These are phyloP conservation scores for Rhypophila decipiens DNA, from an alignment of 495 filamentous ascomycete genomes.

Conservation along the genomic window DNA sequence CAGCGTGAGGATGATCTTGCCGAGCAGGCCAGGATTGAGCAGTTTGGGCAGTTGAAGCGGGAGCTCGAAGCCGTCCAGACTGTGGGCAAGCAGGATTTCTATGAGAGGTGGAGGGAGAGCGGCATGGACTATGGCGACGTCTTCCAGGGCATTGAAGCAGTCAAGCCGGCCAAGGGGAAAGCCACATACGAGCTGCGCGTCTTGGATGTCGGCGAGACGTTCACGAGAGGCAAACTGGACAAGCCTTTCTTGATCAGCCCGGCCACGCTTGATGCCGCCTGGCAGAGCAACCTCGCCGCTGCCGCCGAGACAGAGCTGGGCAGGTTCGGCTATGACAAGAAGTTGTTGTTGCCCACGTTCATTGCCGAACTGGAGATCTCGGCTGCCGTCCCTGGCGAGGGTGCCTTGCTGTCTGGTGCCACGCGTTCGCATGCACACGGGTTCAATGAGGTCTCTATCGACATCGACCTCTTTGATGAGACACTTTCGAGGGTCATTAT, in stretches of 20 bases:
- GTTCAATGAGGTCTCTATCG: background rate
- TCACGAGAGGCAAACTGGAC: background rate
- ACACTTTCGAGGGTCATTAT: background rate
- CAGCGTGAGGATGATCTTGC: background rate
- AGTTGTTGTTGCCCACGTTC: background rate
- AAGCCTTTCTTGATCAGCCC: background rate
- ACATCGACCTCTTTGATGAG: background rate
- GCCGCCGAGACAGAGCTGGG: background rate
- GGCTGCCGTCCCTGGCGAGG: background rate
- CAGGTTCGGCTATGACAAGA: background rate
- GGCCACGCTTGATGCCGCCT: background rate
- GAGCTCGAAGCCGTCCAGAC: background rate
- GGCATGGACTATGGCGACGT: background rate
- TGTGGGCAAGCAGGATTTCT: background rate
- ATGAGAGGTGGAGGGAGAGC: background rate
- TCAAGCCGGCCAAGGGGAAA: background rate
- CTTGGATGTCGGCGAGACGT: conserved; percentile 1
- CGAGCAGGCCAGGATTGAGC: background rate
- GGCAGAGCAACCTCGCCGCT: background rate
- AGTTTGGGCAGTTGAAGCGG: background rate
- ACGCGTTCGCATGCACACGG: background rate
- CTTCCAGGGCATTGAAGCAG: background rate
- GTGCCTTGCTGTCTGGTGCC: background rate
- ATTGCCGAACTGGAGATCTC: background rate
- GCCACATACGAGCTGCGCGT: background rate